Conservation (phyloP, 768 basidiomycete genomes). For the Leccinum uliginosum region DNA sequence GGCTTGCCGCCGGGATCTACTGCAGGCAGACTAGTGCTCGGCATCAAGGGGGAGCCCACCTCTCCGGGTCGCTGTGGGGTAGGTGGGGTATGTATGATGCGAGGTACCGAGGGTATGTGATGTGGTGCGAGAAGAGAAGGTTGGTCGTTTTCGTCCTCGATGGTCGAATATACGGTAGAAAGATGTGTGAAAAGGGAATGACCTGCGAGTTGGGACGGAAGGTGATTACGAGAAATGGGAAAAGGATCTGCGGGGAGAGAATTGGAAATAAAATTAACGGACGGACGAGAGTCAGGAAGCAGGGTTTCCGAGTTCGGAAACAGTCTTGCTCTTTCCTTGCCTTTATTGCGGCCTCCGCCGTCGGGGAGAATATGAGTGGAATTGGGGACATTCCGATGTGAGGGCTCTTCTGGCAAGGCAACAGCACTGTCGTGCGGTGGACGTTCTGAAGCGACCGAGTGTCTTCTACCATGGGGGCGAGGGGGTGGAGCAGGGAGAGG, state of each 20-base stretch:
- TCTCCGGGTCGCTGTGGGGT: constrained; percentile 30
- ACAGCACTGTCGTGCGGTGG: constrained; percentile 32
- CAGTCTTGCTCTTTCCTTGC: constrained; percentile 23
- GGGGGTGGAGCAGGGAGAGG: constrained; percentile 21
- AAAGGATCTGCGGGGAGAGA: constrained; percentile 21
- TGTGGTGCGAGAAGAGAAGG: constrained; percentile 29
- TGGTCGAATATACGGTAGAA: constrained; percentile 25
- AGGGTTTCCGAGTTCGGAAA: neutral
- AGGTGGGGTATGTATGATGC: constrained; percentile 35
- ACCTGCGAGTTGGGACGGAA: constrained; percentile 8
- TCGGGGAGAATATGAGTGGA: constrained; percentile 7
- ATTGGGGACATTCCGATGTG: constrained; percentile 15
- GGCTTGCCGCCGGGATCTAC: constrained; percentile 13
- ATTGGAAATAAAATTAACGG: constrained; percentile 16
- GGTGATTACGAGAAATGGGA: constrained; percentile 9
- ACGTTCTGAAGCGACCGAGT: constrained; percentile 28
- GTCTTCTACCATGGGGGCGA: constrained; percentile 26
- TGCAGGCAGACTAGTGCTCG: constrained; percentile 3
- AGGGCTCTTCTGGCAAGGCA: constrained; percentile 26
- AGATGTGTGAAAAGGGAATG: constrained; percentile 11
- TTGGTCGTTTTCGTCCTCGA: constrained; percentile 23
- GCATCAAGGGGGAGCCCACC: constrained; percentile 4
- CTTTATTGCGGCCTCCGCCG: constrained; percentile 18
- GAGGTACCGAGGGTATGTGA: constrained; percentile 24
- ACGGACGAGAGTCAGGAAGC: constrained; percentile 11